Base-by-base conservation (phyloP, 768 basidiomycete species). In the Hypholoma sublateritium region DNA sequence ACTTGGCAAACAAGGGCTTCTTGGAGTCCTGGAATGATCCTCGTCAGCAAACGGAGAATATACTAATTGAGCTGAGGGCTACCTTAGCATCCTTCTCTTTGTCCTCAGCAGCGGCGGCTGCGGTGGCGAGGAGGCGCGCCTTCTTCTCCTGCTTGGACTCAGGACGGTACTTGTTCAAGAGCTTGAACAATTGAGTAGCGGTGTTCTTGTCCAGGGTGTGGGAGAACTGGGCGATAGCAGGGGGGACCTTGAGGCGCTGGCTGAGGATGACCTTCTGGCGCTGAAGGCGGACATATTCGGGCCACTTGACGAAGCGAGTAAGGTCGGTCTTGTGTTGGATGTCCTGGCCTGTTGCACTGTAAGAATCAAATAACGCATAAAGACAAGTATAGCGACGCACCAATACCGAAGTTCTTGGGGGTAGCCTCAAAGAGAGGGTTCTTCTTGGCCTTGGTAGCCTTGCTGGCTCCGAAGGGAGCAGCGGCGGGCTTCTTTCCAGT, bases 161-260 rank as follows among this genome's bases (percentile, higher is more conserved):
- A 8, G 93, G 92, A 60, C 91, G 87, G 77, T 95, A 93, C 83
- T 98, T 98, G 87, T 99, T 96, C 46, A 98, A 75, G 59, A 99
- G 87, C 78, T 96, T 95, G 88, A 98, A 98, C 59, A 98, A 77
- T 75, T 98, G 95, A 28, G 92, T 95, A 19, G 96, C 96, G 50
- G 95, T 98, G 84, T 98, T 98, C 86, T 97, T 98, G 85, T 99
- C 96, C 70, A 99, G 82, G 44, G 95, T 95, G 80, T 91, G 85
- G n/a, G 88, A 86, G 83, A 98, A 98, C 74, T 99, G 96, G 47
- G 95, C 92, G 67, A 99, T 95, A 65, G 96, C 93, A 39, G 96
- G 96, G 63, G 96, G 96, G 24, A 97, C 95, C 84, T 98, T 98
- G 66, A 98, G 82, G 68, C 96, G 93, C 78, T 98, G 94, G 84